phyloP scores from a whole-genome alignment of 2,329 filamentous ascomycete species.

The Phoma herbarum region DNA sequence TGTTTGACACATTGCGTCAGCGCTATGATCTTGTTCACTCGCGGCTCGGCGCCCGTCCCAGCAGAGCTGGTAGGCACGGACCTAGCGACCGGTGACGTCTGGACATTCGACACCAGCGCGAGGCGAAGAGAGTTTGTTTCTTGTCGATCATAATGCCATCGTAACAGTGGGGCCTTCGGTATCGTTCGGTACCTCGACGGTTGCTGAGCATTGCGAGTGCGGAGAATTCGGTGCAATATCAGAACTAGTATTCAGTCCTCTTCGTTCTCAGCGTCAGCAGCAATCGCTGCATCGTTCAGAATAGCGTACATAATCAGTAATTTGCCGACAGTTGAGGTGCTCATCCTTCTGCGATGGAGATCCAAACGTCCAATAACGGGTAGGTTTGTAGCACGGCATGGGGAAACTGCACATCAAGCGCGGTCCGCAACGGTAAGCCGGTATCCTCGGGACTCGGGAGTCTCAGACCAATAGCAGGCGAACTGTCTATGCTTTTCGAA shows the following conservation, averaged over 20 bases:
- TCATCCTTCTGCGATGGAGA: neutral
- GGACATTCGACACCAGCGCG: neutral
- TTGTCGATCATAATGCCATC: neutral
- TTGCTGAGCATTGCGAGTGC: too few relatives aligned
- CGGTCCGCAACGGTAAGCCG: constrained; percentile 1
- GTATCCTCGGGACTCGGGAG: constrained; percentile 13
- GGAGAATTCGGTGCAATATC: neutral
- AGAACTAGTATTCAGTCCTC: neutral
- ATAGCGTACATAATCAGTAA: neutral
- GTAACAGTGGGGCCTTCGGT: neutral
- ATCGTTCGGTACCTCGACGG: neutral
- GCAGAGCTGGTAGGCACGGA: neutral
- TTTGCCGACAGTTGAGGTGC: neutral
- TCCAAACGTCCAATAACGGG: neutral
- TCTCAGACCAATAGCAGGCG: constrained; percentile 3
- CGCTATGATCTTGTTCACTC: neutral
- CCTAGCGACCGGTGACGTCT: neutral
- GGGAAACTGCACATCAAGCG: neutral
- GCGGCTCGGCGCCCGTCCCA: neutral
- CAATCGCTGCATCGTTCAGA: neutral
- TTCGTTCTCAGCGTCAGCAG: neutral
- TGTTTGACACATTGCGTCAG: neutral
- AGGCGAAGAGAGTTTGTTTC: neutral
- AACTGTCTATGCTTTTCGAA: neutral
- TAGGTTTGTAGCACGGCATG: neutral